Conservation (phyloP, 805 yeast species). For the Candida glaebosa region DNA sequence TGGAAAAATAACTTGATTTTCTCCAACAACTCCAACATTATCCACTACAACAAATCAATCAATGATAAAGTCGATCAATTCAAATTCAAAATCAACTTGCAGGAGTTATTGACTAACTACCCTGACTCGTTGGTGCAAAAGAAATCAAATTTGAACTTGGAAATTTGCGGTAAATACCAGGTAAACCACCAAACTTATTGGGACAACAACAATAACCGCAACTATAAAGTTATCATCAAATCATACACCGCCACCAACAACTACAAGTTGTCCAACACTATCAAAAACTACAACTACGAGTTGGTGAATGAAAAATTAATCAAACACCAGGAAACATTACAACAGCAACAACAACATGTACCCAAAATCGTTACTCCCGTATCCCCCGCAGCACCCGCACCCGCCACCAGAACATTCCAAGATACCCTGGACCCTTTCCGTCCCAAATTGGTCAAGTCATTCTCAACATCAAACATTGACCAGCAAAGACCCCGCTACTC, state of each 20-base stretch:
- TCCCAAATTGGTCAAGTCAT: constrained; percentile 4
- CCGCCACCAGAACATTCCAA: not conserved
- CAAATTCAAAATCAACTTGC: constrained; percentile 46
- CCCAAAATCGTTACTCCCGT: not conserved
- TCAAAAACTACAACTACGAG: constrained; percentile 6
- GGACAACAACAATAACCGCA: constrained; percentile 36
- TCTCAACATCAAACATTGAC: constrained; percentile 2
- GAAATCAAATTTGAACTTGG: constrained; percentile 22
- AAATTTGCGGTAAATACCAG: constrained; percentile 31
- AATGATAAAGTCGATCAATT: constrained; percentile 40
- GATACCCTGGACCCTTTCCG: not conserved
- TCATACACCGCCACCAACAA: constrained; percentile 10
- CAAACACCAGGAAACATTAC: not conserved
- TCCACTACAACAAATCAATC: constrained; percentile 8
- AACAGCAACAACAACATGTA: not conserved
- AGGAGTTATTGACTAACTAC: constrained; percentile 11
- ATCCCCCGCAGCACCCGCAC: not conserved
- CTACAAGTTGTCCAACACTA: constrained; percentile 4
- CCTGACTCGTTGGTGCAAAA: constrained; percentile 13
- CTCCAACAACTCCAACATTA: constrained; percentile 16
- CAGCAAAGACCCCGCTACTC: constrained; percentile 2
- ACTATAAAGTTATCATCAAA: constrained; percentile 35
- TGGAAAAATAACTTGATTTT: constrained; percentile 39
- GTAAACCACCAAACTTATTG: constrained; percentile 27
- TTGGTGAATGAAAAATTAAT: constrained; percentile 1